Percentiles rank a stretch among this genome's conserved stretches.
phyloP scores from a whole-genome alignment of 192 early-diverging fungal species.

The Chytriomyces sp. region DNA sequence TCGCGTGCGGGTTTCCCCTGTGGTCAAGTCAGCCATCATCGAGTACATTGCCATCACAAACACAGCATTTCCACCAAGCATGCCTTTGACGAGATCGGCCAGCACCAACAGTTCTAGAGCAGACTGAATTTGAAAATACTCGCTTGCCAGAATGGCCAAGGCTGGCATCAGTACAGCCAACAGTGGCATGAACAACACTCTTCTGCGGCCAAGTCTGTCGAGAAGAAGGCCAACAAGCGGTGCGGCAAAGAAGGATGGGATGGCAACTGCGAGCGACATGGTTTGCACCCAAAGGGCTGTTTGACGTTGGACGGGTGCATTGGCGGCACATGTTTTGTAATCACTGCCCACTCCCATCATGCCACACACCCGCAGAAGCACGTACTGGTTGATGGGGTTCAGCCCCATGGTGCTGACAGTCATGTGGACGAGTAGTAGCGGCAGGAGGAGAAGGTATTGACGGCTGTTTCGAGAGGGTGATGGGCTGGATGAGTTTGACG shows the following conservation, averaged over 20 bases:
- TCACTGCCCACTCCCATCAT: not conserved
- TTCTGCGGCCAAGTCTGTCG: constrained; percentile 48
- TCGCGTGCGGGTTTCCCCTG: constrained; percentile 26
- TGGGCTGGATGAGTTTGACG: not conserved
- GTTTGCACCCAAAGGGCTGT: constrained; percentile 46
- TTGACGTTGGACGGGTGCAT: not conserved
- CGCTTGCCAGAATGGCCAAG: constrained; percentile 3
- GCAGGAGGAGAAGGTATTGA: constrained; percentile 10
- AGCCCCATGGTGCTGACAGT: constrained; percentile 21
- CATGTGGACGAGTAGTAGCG: constrained; percentile 27
- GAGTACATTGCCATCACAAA: constrained; percentile 40
- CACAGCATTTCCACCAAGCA: constrained; percentile 43
- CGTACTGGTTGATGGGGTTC: constrained; percentile 31
- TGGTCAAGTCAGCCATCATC: constrained; percentile 49
- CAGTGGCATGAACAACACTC: constrained; percentile 35
- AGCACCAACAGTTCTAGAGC: constrained; percentile 18
- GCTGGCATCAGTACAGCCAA: constrained; percentile 25
- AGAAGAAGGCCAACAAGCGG: constrained; percentile 45
- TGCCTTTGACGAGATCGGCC: constrained; percentile 42
- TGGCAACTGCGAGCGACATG: constrained; percentile 35
- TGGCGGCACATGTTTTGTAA: not conserved
- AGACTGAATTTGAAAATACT: not conserved
- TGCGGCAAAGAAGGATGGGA: constrained; percentile 45
- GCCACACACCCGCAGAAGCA: constrained; percentile 23
- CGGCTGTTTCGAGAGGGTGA: not conserved